phyloP scores from a whole-genome alignment of 2,329 filamentous ascomycete species.

The Beauveria scarabaeidicola region DNA sequence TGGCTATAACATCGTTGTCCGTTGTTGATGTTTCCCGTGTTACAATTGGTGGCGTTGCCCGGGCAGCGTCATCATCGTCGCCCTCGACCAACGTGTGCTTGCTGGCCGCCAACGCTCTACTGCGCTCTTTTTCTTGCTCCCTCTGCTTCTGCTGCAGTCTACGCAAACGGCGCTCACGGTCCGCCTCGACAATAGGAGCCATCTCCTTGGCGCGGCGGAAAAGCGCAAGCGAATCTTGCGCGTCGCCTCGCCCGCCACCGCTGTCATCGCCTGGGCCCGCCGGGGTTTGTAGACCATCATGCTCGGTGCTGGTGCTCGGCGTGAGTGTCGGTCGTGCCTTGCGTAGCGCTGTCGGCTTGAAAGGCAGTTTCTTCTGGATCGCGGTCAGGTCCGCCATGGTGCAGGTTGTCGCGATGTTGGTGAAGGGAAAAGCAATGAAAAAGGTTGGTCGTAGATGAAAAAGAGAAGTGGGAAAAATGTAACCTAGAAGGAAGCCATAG shows the following conservation, averaged over 20 bases:
- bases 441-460: neutral
- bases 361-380: constrained; percentile 36
- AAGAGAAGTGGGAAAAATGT: constrained; percentile 7
- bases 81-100: neutral
- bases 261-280: neutral
- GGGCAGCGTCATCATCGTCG: neutral
- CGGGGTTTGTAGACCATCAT: constrained; percentile 9
- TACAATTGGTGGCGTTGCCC: constrained; percentile 16
- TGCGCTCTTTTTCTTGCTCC: constrained; percentile 12
- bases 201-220: constrained; percentile 44
- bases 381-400: constrained; percentile 24
- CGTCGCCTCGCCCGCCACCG: neutral
- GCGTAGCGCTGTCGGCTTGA: constrained; percentile 40
- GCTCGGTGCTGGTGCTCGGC: constrained; percentile 15
- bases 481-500: neutral
- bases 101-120: neutral
- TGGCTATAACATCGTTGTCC: neutral
- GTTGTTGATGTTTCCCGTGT: neutral
- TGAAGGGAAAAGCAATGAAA: neutral
- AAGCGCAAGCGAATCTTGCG: constrained; percentile 33
- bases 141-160: constrained; percentile 18
- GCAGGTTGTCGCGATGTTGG: neutral
- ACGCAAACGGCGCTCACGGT: constrained; percentile 26
- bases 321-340: constrained; percentile 16
- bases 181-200: constrained; percentile 35